These are phyloP conservation scores for Colletotrichum acutatum DNA, from an alignment of 2,329 filamentous ascomycete genomes.

Conservation along the genomic window DNA sequence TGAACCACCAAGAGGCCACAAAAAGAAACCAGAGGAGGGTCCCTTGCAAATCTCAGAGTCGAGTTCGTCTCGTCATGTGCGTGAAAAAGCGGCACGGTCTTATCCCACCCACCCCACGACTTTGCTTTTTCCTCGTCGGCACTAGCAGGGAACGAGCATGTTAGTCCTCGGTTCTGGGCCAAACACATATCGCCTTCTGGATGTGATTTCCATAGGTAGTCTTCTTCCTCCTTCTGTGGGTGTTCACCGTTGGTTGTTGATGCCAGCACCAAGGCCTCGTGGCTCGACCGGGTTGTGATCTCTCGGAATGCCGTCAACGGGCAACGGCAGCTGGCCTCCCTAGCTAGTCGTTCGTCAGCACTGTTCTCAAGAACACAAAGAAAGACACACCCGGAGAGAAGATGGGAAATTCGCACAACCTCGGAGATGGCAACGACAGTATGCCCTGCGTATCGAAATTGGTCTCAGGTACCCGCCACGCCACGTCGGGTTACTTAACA, in stretches of 20 bases:
- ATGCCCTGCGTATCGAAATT: constrained; percentile 19
- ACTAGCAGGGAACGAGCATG: constrained; percentile 29
- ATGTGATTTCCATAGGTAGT: not conserved
- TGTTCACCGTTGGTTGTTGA: not conserved
- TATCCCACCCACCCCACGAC: constrained; percentile 15
- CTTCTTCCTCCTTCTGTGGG: not conserved
- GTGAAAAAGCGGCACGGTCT: constrained; percentile 20
- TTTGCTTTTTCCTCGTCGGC: constrained; percentile 30
- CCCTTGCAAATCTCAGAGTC: not conserved
- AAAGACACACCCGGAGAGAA: not conserved
- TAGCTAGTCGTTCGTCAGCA: not conserved
- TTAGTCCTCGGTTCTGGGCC: constrained; percentile 24
- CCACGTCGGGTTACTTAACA: constrained; percentile 2
- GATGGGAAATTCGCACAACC: not conserved
- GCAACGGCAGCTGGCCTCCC: not conserved
- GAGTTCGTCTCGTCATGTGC: constrained; percentile 16
- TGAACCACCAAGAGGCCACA: not conserved
- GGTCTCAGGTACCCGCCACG: constrained; percentile 34
- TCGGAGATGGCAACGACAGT: not conserved
- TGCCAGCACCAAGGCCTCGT: not conserved
- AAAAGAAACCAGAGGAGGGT: constrained; percentile 14
- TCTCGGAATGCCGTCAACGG: not conserved
- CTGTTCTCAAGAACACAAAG: not conserved
- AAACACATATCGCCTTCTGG: constrained; percentile 7
- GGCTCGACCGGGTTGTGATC: not conserved